Evolutionary conservation across 768 basidiomycete species (phyloP).

Genomic region (Russula sp.): DNA sequence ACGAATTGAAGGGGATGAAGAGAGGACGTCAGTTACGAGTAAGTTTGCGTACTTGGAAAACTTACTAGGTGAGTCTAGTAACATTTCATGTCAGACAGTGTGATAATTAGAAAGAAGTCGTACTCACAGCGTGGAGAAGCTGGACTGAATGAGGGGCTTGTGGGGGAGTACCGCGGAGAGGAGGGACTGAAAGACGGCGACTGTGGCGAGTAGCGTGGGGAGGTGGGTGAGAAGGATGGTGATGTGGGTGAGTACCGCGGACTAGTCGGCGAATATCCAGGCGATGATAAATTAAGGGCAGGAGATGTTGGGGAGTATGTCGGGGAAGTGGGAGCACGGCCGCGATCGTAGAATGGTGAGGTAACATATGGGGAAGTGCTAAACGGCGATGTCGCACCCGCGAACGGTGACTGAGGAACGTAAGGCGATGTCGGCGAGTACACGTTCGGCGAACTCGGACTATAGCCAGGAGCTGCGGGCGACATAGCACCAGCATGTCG

Average conservation of each 20-base stretch:
- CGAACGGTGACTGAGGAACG: slow-evolving; percentile 77
- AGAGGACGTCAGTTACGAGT: slow-evolving; percentile 24
- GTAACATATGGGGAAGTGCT: slow-evolving; percentile 75
- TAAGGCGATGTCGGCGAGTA: slow-evolving; percentile 90
- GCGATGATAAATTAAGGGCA: slow-evolving; percentile 72
- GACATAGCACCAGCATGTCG: slow-evolving; percentile 82
- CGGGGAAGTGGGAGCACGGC: slow-evolving; percentile 65
- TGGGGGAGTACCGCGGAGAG: slow-evolving; percentile 84
- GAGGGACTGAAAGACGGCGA: slow-evolving; percentile 89
- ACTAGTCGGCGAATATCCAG: slow-evolving; percentile 60
- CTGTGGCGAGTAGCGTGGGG: slow-evolving; percentile 85
- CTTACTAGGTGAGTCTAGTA: slow-evolving; percentile 75
- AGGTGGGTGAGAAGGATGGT: slow-evolving; percentile 82
- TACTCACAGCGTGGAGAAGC: slow-evolving; percentile 80
- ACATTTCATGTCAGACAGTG: slow-evolving; percentile 5
- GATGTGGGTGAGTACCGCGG: slow-evolving; percentile 83
- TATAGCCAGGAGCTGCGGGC: slow-evolving; percentile 80
- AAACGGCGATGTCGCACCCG: slow-evolving; percentile 76
- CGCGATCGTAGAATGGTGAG: slow-evolving; percentile 72
- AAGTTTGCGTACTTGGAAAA: slow-evolving; percentile 18
- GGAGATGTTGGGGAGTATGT: slow-evolving; percentile 88
- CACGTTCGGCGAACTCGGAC: slow-evolving; percentile 83
- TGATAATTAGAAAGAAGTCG: slow-evolving; percentile 20
- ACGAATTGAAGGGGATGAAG: slow-evolving; percentile 12
- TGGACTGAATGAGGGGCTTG: slow-evolving; percentile 81